phyloP scores from a whole-genome alignment of 1,284 basidiomycete genomes.

The Pseudozyma sp. region DNA sequence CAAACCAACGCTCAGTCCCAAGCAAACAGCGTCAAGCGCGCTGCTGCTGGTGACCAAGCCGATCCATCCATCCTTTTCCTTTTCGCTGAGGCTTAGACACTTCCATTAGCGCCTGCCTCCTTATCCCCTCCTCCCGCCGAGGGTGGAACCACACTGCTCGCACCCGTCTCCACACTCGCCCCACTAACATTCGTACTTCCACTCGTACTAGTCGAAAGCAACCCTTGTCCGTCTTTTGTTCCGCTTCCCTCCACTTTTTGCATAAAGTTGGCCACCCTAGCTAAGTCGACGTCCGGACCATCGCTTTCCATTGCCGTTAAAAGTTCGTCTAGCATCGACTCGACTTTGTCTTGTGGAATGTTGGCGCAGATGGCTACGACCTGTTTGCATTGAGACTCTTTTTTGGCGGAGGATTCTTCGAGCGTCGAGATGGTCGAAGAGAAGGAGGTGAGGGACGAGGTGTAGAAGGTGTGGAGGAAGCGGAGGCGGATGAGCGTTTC shows the following conservation, averaged over 20 bases:
- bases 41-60: neutral
- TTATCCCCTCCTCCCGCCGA: neutral
- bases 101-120: neutral
- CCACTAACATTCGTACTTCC: constrained; percentile 4
- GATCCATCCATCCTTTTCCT: neutral
- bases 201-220: constrained; percentile 12
- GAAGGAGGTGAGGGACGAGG: constrained; percentile 64
- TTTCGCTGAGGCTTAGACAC: neutral
- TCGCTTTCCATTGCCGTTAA: constrained; percentile 90
- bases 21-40: neutral
- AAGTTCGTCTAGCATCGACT: constrained; percentile 89
- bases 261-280: constrained; percentile 88
- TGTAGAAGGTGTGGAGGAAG: constrained; percentile 41
- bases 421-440: constrained; percentile 82
- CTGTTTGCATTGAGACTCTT: constrained; percentile 88
- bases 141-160: constrained; percentile 13
- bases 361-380: constrained; percentile 90
- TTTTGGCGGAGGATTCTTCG: constrained; percentile 79
- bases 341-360: constrained; percentile 86
- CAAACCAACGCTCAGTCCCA: too few relatives aligned
- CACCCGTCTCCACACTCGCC: constrained; percentile 10
- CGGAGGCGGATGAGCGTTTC: constrained; percentile 54
- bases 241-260: constrained; percentile 68
- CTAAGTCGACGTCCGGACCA: constrained; percentile 81
- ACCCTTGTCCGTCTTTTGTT: neutral